phyloP scores from a whole-genome alignment of 192 early-diverging fungal species.

The Podochytrium sp. region DNA sequence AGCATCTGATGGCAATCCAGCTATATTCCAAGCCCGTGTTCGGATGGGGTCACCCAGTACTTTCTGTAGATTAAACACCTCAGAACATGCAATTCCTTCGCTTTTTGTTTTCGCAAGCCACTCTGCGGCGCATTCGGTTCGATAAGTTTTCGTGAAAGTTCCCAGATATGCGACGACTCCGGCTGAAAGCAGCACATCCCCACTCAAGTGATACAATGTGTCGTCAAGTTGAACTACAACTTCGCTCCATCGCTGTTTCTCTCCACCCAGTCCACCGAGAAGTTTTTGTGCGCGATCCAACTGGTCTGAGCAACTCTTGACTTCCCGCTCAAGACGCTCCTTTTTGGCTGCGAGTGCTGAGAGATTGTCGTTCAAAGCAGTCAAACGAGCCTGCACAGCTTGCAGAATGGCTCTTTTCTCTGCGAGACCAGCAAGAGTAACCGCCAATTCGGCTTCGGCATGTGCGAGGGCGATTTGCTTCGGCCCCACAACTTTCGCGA shows the following conservation, averaged over 20 bases:
- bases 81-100: slow-evolving; percentile 57
- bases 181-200: slow-evolving; percentile 63
- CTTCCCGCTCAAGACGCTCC: slow-evolving; percentile 57
- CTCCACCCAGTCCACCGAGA: slow-evolving; percentile 62
- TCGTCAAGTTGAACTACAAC: slow-evolving; percentile 53
- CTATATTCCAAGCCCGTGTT: slow-evolving; percentile 66
- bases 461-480: slow-evolving; percentile 61
- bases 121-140: slow-evolving; percentile 48
- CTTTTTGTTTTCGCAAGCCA: slow-evolving; percentile 49
- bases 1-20: slow-evolving; percentile 61
- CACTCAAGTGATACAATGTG: slow-evolving; percentile 56
- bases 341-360: slow-evolving; percentile 56
- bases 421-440: slow-evolving; percentile 58
- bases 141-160: slow-evolving; percentile 63
- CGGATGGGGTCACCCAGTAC: slow-evolving; percentile 63
- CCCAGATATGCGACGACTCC: slow-evolving; percentile 69
- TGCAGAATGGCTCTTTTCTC: slow-evolving; percentile 61
- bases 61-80: slow-evolving; percentile 57
- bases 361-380: slow-evolving; percentile 59
- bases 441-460: slow-evolving; percentile 61
- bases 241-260: slow-evolving; percentile 67
- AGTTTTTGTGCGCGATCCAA: slow-evolving; percentile 63
- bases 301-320: slow-evolving; percentile 64
- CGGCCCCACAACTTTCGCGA: slow-evolving; percentile 64
- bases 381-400: slow-evolving; percentile 56